A percentile compares a stretch with the other conserved stretches of the same genome.
These are phyloP conservation scores for Malassezia pachydermatis DNA, from an alignment of 1,284 basidiomycete species.

Conservation along the genomic window DNA sequence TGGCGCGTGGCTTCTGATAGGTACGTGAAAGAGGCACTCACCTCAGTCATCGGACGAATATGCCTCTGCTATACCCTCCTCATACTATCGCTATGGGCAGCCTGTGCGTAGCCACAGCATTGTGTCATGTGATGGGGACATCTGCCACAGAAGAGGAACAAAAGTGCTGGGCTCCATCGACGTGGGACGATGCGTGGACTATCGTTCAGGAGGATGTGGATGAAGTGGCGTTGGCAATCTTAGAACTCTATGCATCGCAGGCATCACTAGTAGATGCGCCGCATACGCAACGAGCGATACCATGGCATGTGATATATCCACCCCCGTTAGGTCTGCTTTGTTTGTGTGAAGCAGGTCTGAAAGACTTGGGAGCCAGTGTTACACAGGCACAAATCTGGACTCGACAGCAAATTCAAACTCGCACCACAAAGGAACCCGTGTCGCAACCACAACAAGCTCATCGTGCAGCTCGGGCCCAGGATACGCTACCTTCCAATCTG, in stretches of 20 bases:
- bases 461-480: not conserved
- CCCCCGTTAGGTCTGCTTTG: slow-evolving; percentile 13
- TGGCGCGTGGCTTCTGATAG: slow-evolving; percentile 41
- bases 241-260: slow-evolving; percentile 5
- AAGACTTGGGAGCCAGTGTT: not conserved
- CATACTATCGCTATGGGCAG: slow-evolving; percentile 35
- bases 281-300: slow-evolving; percentile 2
- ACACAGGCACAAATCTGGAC: slow-evolving; percentile 12
- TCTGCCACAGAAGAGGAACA: not conserved
- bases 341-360: not conserved
- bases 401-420: slow-evolving; percentile 3
- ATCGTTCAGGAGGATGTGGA: slow-evolving; percentile 26
- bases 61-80: slow-evolving; percentile 37
- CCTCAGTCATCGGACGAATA: slow-evolving; percentile 28
- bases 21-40: slow-evolving; percentile 7
- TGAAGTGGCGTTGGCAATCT: slow-evolving; percentile 9
- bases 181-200: slow-evolving; percentile 13
- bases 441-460: not conserved
- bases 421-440: no score
- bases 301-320: slow-evolving; percentile 10
- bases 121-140: slow-evolving; percentile 14
- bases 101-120: slow-evolving; percentile 25
- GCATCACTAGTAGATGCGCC: not conserved
- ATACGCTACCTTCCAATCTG: slow-evolving; percentile 8
- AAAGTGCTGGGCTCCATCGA: not conserved